Evolutionary conservation across 2,329 filamentous ascomycete genomes (phyloP).

Genomic region (Paecilomyces variotii): DNA sequence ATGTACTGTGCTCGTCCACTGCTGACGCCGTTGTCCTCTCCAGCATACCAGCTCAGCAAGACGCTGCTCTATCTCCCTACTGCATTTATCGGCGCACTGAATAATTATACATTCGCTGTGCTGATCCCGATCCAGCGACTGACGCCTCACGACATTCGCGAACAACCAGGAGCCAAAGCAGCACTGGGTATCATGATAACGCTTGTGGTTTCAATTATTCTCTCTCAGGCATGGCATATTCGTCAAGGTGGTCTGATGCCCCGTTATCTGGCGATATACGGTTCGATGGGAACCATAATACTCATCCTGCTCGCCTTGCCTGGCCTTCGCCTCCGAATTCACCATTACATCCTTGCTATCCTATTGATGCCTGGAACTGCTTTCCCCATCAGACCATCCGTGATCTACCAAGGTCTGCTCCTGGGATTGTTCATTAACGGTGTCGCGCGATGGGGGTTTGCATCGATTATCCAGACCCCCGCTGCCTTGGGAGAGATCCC

Average conservation of each 20-base stretch:
- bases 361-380: slow-evolving; percentile 80
- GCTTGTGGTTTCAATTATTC: slow-evolving; percentile 57
- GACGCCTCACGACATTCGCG: slow-evolving; percentile 79
- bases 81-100: slow-evolving; percentile 83
- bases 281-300: slow-evolving; percentile 57
- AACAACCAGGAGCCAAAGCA: slow-evolving; percentile 80
- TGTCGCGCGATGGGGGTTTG: slow-evolving; percentile 89
- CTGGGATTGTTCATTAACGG: slow-evolving; percentile 92
- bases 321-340: slow-evolving; percentile 73
- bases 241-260: slow-evolving; percentile 75
- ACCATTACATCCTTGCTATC: slow-evolving; percentile 88
- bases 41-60: slow-evolving; percentile 67
- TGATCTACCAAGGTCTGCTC: slow-evolving; percentile 83
- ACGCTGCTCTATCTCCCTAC: slow-evolving; percentile 81
- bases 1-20: slow-evolving; percentile 70
- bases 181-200: slow-evolving; percentile 73
- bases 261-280: slow-evolving; percentile 70
- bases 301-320: slow-evolving; percentile 65
- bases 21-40: slow-evolving; percentile 58
- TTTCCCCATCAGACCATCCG: slow-evolving; percentile 74
- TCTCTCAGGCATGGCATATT: slow-evolving; percentile 76
- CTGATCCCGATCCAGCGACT: slow-evolving; percentile 88
- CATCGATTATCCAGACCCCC: slow-evolving; percentile 76
- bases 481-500: slow-evolving; percentile 51
- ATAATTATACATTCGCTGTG: slow-evolving; percentile 83